Conservation (phyloP, 1,139 yeast genomes). For the Geotrichum australiense region DNA sequence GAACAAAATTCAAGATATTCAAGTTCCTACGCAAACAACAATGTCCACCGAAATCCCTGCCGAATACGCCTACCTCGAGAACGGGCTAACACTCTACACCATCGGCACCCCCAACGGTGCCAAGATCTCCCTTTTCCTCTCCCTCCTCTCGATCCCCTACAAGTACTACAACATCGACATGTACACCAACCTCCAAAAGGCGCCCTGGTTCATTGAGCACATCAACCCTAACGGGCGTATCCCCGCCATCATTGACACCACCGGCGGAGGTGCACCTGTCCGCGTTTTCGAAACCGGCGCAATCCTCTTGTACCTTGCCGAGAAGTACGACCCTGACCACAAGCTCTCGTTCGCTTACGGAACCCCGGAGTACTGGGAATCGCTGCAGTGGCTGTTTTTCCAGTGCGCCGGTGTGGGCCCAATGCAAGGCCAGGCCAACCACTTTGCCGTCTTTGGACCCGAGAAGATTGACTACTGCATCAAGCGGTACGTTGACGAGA, state of each 20-base stretch:
- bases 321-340: constrained; percentile 48
- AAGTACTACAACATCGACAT: constrained; percentile 41
- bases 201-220: constrained; percentile 44
- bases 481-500: constrained; percentile 44
- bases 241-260: constrained; percentile 47
- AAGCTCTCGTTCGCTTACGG: constrained; percentile 43
- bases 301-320: constrained; percentile 48
- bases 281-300: constrained; percentile 49
- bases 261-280: constrained; percentile 11
- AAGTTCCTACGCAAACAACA: too few species aligned
- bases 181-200: constrained; percentile 40
- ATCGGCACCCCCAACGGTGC: constrained; percentile 51
- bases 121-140: constrained; percentile 44
- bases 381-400: constrained; percentile 46
- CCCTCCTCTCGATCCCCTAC: constrained; percentile 44
- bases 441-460: constrained; percentile 39
- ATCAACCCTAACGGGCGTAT: constrained; percentile 57
- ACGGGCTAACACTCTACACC: constrained; percentile 38
- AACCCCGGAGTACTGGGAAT: constrained; percentile 43
- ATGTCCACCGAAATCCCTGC: constrained; percentile 23
- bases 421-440: constrained; percentile 51
- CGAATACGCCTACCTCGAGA: constrained; percentile 3
- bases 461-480: constrained; percentile 43
- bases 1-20: too few species aligned
- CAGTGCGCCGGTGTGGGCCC: constrained; percentile 57